A percentile compares a stretch with the other conserved stretches of the same genome.
These are phyloP conservation scores for Dactylonectria estremocensis DNA, from an alignment of 2,329 filamentous ascomycete species.

Conservation along the genomic window DNA sequence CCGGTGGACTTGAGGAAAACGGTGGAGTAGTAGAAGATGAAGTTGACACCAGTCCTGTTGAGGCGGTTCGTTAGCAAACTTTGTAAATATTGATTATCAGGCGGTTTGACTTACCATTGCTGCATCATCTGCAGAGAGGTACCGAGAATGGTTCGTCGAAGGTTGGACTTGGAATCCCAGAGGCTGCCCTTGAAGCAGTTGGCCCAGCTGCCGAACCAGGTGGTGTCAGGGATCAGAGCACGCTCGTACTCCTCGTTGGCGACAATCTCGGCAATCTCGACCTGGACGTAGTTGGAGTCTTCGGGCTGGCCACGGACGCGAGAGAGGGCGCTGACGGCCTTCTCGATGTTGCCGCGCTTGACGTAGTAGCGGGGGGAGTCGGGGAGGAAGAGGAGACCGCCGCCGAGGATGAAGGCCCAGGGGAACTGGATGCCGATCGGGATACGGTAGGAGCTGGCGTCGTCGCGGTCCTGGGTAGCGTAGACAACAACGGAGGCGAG, in stretches of 20 bases:
- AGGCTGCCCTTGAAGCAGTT: constrained; percentile 78
- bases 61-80: constrained; percentile 1
- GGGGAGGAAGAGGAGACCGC: constrained; percentile 82
- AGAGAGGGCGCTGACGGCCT: constrained; percentile 74
- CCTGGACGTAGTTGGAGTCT: constrained; percentile 82
- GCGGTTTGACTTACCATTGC: constrained; percentile 65
- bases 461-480: constrained; percentile 25
- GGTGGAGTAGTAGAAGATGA: constrained; percentile 91
- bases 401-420: constrained; percentile 83
- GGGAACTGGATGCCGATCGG: constrained; percentile 84
- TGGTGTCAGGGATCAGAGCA: constrained; percentile 74
- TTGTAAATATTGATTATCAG: not conserved
- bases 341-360: constrained; percentile 79
- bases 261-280: constrained; percentile 87
- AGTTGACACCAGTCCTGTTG: constrained; percentile 81
- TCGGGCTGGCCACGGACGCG: constrained; percentile 81
- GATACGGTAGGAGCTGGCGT: constrained; percentile 71
- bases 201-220: constrained; percentile 79
- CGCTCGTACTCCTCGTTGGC: constrained; percentile 92
- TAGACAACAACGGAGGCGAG: constrained; percentile 38
- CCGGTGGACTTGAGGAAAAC: constrained; percentile 86
- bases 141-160: constrained; percentile 80
- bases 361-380: constrained; percentile 91
- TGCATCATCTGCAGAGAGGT: constrained; percentile 87
- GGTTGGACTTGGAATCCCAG: constrained; percentile 73